phyloP scores from a whole-genome alignment of 768 basidiomycete species.

The Auriscalpium microsporum region DNA sequence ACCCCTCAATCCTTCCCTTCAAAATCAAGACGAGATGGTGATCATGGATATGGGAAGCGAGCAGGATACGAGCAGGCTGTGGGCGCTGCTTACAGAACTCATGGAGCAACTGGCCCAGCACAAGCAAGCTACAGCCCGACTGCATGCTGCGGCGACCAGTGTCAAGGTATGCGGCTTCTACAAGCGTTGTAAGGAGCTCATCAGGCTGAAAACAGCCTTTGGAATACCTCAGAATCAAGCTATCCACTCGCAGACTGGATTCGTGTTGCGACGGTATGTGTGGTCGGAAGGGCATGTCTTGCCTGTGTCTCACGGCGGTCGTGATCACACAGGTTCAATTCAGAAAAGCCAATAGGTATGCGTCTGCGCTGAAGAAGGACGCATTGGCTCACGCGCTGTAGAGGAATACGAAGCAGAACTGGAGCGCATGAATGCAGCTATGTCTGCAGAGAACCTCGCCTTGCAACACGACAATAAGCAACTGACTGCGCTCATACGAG shows the following conservation, averaged over 20 bases:
- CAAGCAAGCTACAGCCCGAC: slow-evolving; percentile 54
- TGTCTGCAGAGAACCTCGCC: slow-evolving; percentile 74
- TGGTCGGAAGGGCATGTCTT: background rate
- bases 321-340: slow-evolving; percentile 56
- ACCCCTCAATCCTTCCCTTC: too few relatives aligned
- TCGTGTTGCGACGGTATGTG: slow-evolving; percentile 72
- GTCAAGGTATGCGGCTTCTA: slow-evolving; percentile 57
- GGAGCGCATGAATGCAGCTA: slow-evolving; percentile 76
- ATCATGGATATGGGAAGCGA: slow-evolving; percentile 47
- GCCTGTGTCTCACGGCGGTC: background rate
- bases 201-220: too few relatives aligned
- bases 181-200: background rate
- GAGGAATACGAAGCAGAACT: slow-evolving; percentile 88
- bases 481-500: slow-evolving; percentile 80
- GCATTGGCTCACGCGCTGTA: slow-evolving; percentile 24
- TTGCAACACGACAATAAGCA: slow-evolving; percentile 96
- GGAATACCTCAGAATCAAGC: slow-evolving; percentile 58
- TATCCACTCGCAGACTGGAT: slow-evolving; percentile 83
- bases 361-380: slow-evolving; percentile 1
- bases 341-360: slow-evolving; percentile 78
- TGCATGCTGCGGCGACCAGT: slow-evolving; percentile 66
- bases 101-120: slow-evolving; percentile 80
- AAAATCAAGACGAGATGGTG: slow-evolving; percentile 30
- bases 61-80: slow-evolving; percentile 53
- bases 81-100: slow-evolving; percentile 67